Conservation (phyloP, 345 rosid genomes). For the Sapria himalayana region DNA sequence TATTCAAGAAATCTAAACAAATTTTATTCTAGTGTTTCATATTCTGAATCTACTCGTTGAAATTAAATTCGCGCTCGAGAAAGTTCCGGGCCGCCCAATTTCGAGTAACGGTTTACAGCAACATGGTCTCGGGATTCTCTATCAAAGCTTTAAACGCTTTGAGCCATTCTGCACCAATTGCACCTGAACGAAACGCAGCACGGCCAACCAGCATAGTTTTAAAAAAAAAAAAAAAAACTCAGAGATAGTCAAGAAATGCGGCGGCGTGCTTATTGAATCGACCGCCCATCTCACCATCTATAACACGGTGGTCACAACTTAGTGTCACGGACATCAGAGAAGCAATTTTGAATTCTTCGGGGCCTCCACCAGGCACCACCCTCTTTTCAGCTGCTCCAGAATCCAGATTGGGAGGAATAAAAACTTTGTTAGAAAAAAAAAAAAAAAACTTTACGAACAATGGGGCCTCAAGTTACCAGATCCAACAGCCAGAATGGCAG, state of each 20-base stretch:
- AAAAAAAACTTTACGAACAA: too few species aligned
- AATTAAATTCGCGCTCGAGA: too few species aligned
- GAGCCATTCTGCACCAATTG: constrained; percentile 90
- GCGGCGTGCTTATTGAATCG: too few species aligned
- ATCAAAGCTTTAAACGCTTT: constrained; percentile 84
- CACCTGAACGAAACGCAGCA: constrained; percentile 24
- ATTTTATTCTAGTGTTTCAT: too few species aligned
- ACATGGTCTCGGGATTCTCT: constrained; percentile 86
- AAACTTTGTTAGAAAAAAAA: background rate
- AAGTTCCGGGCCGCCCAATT: too few species aligned
- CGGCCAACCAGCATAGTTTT: background rate
- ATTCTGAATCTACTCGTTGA: too few species aligned
- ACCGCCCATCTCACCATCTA: too few species aligned
- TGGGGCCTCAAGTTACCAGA: constrained; percentile 37
- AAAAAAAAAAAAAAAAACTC: too few species aligned
- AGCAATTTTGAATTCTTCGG: constrained; percentile 49
- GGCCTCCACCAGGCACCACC: constrained; percentile 47
- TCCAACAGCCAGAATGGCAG: constrained; percentile 86
- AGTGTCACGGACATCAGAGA: constrained; percentile 74
- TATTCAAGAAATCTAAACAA: too few species aligned
- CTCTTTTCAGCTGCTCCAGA: constrained; percentile 65
- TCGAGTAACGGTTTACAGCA: constrained; percentile 52
- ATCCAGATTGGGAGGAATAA: constrained; percentile 1
- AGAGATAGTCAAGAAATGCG: too few species aligned
- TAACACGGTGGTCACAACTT: constrained; percentile 93